These are phyloP conservation scores for Vaccinium myrtillus DNA, from an alignment of 148 eudicot species.

Conservation along the genomic window DNA sequence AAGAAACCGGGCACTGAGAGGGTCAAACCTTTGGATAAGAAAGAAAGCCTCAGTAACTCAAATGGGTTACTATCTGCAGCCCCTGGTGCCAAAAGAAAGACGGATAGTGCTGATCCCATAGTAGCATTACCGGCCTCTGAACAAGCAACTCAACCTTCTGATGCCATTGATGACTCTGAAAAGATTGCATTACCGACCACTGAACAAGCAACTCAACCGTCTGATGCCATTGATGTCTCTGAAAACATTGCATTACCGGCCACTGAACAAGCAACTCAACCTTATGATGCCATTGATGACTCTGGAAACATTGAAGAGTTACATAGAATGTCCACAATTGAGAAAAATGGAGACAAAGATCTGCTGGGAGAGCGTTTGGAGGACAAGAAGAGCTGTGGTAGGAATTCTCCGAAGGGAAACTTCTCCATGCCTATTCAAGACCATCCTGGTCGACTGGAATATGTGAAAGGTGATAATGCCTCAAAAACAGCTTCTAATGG, in stretches of 20 bases:
- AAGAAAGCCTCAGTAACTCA: conserved; percentile 18
- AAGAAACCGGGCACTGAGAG: conserved; percentile 35
- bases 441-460: conserved; percentile 18
- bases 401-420: conserved; percentile 4
- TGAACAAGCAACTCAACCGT: conserved; percentile 19
- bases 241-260: conserved; percentile 4
- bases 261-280: conserved; percentile 18
- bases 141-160: conserved; percentile 22
- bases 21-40: conserved; percentile 33
- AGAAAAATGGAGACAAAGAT: conserved; percentile 24
- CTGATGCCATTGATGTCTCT: conserved; percentile 25
- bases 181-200: conserved; percentile 25
- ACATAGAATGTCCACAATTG: conserved; percentile 36
- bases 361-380: conserved; percentile 14
- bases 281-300: conserved; percentile 18
- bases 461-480: conserved; percentile 16
- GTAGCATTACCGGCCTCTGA: conserved; percentile 12
- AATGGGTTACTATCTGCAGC: conserved; percentile 24
- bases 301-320: conserved; percentile 45
- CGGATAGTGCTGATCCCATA: conserved; percentile 4
- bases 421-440: conserved; percentile 17
- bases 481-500: conserved; percentile 23
- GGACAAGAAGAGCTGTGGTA: conserved; percentile 16
- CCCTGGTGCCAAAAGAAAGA: conserved; percentile 26
- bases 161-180: conserved; percentile 27